These are phyloP conservation scores for Pichia sp. DNA, from an alignment of 1,139 yeast species.

Conservation along the genomic window DNA sequence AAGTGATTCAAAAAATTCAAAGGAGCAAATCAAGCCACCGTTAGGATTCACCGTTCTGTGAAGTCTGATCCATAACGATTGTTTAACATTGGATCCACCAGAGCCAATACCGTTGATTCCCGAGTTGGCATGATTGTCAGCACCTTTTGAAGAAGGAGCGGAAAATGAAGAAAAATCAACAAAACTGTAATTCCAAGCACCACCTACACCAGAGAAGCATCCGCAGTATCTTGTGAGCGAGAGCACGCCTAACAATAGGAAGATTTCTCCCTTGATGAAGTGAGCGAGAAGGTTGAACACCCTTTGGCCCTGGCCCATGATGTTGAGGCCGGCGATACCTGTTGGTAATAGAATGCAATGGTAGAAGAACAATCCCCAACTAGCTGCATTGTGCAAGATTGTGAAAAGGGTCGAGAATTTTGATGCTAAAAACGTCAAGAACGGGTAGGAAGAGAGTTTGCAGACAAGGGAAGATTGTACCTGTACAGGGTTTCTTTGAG, in stretches of 20 bases:
- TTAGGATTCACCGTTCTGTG: slow-evolving; percentile 1
- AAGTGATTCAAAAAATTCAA: slow-evolving; percentile 80
- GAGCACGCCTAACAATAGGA: slow-evolving; percentile 65
- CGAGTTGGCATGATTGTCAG: slow-evolving; percentile 1
- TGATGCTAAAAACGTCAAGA: slow-evolving; percentile 29
- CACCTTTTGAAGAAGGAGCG: not conserved
- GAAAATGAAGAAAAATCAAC: slow-evolving; percentile 25
- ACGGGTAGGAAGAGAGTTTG: slow-evolving; percentile 27
- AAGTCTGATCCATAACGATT: slow-evolving; percentile 5
- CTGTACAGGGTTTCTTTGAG: no score
- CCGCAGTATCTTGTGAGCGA: slow-evolving; percentile 85
- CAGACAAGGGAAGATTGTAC: no score
- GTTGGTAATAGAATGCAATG: slow-evolving; percentile 57
- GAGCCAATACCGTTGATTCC: slow-evolving; percentile 9
- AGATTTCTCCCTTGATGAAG: slow-evolving; percentile 93
- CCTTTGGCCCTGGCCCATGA: slow-evolving; percentile 57
- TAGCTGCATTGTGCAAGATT: slow-evolving; percentile 44
- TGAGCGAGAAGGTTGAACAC: slow-evolving; percentile 88
- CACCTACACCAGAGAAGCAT: slow-evolving; percentile 63
- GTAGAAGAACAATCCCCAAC: slow-evolving; percentile 60
- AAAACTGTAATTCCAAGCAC: slow-evolving; percentile 82
- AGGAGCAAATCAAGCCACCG: slow-evolving; percentile 42
- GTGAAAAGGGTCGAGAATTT: slow-evolving; percentile 34
- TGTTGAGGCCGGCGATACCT: slow-evolving; percentile 68
- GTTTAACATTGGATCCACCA: slow-evolving; percentile 5